Evolutionary conservation across 2,329 filamentous ascomycete genomes (phyloP), one percentile per base, ranked within the genome.

Genomic region (Penicillium sp.): DNA sequence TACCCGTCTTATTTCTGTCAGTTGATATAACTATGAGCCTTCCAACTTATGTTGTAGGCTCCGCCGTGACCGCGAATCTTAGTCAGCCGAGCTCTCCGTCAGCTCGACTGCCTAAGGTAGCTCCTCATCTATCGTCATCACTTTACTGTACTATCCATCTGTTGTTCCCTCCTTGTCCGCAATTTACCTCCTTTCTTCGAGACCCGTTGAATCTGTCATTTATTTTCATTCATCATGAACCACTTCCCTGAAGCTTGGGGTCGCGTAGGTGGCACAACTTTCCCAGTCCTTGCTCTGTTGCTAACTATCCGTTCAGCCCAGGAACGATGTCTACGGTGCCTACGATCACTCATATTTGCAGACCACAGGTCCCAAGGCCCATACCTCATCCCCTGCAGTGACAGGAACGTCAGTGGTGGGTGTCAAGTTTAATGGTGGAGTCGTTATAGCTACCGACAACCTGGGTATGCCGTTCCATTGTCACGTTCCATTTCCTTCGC

Each of bases 401-500:
- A 99, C 94, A 51, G 94, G 94, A 72, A 97, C 94, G 49, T 97
- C 94, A 52, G 94, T 99, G 62, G 79, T 99, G 56, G 94, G 88
- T 63, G 84, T 97, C 75, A 97, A 97, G 82, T 99, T 92, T 84
- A 93, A 92, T 72, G 91, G 92, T 67, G 94, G 94, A 72, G 92
- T 99, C 63, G 92, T 96, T 70, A 93, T 99, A 75, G 94, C 93
- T 51, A 91, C 94, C 69, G 94, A 99, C 78, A 99, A 97, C 81
- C 81, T 99, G 64, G 92, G 92, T 96, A 81, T 55, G 81, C 68
- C 19, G 19, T 29, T 33, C 40, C 40, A 4, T 40, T 40, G 29
- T 11, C 45, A 39, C 25, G 21, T 46, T 41, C 16, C 8, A 15
- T 46, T 8, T 31, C 21, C 39, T n/a, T 55, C 5, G 44, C 34